These are phyloP conservation scores for Ceratocystis variospora DNA, from an alignment of 2,329 filamentous ascomycete genomes.

Conservation along the genomic window DNA sequence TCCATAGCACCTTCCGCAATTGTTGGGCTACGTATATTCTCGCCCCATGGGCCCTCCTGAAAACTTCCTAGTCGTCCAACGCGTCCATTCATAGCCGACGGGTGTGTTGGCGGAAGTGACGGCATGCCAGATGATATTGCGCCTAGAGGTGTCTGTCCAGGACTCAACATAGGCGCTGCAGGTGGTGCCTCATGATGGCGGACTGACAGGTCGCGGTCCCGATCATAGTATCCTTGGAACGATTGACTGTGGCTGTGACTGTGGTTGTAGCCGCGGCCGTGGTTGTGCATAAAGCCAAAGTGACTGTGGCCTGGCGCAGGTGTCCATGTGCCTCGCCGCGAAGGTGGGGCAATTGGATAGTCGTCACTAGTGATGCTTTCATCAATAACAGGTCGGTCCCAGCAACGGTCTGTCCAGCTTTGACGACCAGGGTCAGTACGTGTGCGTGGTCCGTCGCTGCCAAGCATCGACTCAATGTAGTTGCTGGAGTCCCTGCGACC, in stretches of 20 bases:
- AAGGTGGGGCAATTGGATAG: background rate
- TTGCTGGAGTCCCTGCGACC: conserved; percentile 7
- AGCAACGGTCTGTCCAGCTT: conserved; percentile 11
- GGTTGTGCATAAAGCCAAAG: conserved; percentile 6
- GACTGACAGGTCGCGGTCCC: conserved; percentile 2
- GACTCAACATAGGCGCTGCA: conserved; percentile 10
- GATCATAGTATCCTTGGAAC: conserved; percentile 7
- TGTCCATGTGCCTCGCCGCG: conserved; percentile 12
- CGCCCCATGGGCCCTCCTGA: background rate
- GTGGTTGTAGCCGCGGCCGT: background rate
- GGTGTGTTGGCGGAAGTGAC: background rate
- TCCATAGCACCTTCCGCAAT: conserved; percentile 6
- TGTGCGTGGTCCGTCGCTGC: background rate
- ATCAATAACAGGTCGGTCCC: conserved; percentile 5
- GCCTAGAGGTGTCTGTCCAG: background rate
- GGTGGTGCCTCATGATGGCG: background rate
- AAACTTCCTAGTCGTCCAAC: background rate
- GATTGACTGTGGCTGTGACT: conserved; percentile 13
- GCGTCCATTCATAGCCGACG: background rate
- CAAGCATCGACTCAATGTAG: conserved; percentile 5
- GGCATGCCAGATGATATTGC: background rate
- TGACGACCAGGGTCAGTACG: conserved; percentile 1
- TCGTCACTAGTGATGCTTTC: background rate
- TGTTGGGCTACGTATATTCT: background rate
- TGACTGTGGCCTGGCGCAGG: conserved; percentile 8